Conservation (phyloP, 108 stramenopile genomes). For the Conticribra weissflogii region DNA sequence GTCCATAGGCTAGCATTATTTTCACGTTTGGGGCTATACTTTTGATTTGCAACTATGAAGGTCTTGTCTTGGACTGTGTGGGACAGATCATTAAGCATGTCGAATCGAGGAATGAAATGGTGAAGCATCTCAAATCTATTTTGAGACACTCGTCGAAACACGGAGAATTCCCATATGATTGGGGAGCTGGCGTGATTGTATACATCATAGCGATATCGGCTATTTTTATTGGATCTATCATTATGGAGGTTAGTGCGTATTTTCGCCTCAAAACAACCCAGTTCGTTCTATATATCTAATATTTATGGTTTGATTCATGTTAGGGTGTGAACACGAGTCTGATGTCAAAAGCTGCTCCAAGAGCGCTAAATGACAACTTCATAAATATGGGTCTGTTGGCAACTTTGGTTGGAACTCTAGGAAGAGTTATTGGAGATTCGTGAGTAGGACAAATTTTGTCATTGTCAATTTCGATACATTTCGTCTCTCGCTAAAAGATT, state of each 20-base stretch:
- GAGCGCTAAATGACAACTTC: conserved; percentile 50
- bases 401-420: conserved; percentile 62
- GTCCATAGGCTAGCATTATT: neutral
- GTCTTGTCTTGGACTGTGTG: conserved; percentile 32
- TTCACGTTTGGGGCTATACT: conserved; percentile 53
- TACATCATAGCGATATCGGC: conserved; percentile 68
- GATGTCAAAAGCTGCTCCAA: conserved; percentile 72
- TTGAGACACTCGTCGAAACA: conserved; percentile 21
- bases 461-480: neutral
- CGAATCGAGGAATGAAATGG: neutral
- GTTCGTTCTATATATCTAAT: neutral
- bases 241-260: conserved; percentile 52
- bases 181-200: conserved; percentile 64
- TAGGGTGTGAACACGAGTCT: conserved; percentile 63
- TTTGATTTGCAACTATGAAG: conserved; percentile 65
- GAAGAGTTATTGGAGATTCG: conserved; percentile 65
- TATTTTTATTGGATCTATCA: conserved; percentile 60
- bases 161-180: conserved; percentile 65
- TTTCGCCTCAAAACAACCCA: neutral
- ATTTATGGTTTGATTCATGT: neutral
- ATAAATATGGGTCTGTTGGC: conserved; percentile 72
- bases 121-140: conserved; percentile 5
- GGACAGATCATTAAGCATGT: conserved; percentile 14
- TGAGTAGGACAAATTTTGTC: neutral
- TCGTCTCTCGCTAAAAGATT: neutral